Evolutionary conservation across 331 rosid species (phyloP), one percentile per base, ranked within the genome.

Genomic region (Malus hybrid): DNA sequence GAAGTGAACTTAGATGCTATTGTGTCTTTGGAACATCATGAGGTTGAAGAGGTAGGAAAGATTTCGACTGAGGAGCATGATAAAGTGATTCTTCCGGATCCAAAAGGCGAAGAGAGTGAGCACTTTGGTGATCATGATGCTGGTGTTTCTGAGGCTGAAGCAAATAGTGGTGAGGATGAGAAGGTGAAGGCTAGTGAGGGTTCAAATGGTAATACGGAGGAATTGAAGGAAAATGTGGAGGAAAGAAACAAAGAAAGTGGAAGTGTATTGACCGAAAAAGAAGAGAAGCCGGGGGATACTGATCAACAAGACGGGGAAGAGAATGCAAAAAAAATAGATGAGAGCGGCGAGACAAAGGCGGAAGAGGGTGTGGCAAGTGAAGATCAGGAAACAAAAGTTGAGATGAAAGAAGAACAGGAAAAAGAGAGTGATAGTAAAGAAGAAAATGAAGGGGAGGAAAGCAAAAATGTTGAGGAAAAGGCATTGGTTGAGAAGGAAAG

Each of bases 41-140:
- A 68, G 64, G 80, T 78, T 22, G 84, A 66, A 16, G 68, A 75
- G 56, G 82, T 64, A 64, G 86, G 84, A 29, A 78, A 60, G 74
- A 53, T 60, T 39, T 63, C 82, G 52, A 6, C 24, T 18, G 78
- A 48, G 63, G 63, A 28, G 65, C 84, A 80, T 19, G 56, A 30
- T 14, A 7, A 66, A 36, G 72, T 33, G 36, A 64, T 64, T 57
- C 75, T 19, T 42, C 50, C 83, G 10, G 86, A 75, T 20, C 34
- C 77, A 7, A 56, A 52, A 75, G 9, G 44, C 9, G 78, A 50
- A 73, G 82, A 79, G 11, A 22, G 61, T 77, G 77, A 63, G 10
- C 34, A 42, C 19, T 72, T 6, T 11, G 50, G 66, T 32, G 64
- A 73, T n/a, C 63, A 56, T 6, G 73, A 15, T 33, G 28, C 32